Evolutionary conservation across 73 alveolate genomes (phyloP).

Genomic region (Paramecium sonneborni): DNA sequence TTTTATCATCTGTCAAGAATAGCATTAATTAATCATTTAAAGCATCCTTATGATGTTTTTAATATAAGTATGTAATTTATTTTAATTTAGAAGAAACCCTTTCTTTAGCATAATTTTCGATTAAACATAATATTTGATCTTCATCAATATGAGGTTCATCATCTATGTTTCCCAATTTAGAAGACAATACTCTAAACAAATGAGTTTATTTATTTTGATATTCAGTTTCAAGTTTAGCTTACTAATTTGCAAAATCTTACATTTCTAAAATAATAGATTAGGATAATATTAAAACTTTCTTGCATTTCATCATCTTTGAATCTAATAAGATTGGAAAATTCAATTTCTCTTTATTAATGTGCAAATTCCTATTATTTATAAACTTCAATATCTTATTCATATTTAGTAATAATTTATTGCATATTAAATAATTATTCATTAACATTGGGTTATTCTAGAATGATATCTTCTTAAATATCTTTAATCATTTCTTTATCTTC

Average conservation of each 20-base stretch:
- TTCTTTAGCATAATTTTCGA: slow-evolving; percentile 1
- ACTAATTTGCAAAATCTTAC: not conserved
- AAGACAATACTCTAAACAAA: not conserved
- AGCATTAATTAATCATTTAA: not conserved
- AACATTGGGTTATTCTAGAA: not conserved
- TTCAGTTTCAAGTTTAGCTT: not conserved
- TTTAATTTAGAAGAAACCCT: slow-evolving; percentile 16
- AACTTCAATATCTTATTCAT: slow-evolving; percentile 15
- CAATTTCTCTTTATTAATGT: not conserved
- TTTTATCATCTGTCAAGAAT: not conserved
- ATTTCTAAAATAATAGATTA: not conserved
- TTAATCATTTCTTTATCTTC: slow-evolving; percentile 16
- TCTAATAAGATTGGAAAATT: not conserved
- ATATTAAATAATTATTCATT: not conserved
- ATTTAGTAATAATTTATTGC: not conserved
- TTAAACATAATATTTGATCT: not conserved
- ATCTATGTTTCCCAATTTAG: not conserved
- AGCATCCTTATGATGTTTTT: slow-evolving; percentile 27
- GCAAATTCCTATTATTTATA: not conserved
- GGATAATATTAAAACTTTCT: slow-evolving; percentile 7
- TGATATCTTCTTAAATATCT: slow-evolving; percentile 4
- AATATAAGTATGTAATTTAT: slow-evolving; percentile 1
- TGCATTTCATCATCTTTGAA: slow-evolving; percentile 11
- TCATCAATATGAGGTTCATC: not conserved
- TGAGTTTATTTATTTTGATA: not conserved